Evolutionary conservation across 257 asterid species (phyloP).

Genomic region (Parsonsia alboflavescens): DNA sequence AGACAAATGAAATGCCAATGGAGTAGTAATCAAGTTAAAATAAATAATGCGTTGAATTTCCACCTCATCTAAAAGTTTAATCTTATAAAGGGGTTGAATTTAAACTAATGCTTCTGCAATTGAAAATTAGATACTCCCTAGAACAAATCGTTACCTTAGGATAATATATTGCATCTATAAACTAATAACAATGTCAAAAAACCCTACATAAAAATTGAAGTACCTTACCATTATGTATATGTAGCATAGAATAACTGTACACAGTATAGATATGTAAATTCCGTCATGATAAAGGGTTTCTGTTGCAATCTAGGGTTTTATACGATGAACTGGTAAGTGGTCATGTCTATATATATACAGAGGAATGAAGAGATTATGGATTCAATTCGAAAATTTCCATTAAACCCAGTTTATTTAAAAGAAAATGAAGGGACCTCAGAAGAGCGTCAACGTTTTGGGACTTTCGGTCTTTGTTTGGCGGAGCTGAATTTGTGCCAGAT

Average conservation of each 20-base stretch:
- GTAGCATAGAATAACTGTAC: background rate
- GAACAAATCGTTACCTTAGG: background rate
- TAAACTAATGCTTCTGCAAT: background rate
- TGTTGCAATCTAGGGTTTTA: background rate
- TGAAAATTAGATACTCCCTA: background rate
- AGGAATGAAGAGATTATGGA: background rate
- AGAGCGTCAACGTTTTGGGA: slow-evolving; percentile 68
- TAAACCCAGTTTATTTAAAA: background rate
- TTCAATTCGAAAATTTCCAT: background rate
- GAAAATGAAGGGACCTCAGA: slow-evolving; percentile 40
- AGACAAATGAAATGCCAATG: background rate
- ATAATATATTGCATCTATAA: background rate
- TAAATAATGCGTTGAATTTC: too few species aligned
- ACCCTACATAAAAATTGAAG: background rate
- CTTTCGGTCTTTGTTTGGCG: slow-evolving; percentile 39
- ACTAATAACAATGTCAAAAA: background rate
- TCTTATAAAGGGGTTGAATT: too few species aligned
- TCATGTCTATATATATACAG: background rate
- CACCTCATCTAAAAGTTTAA: too few species aligned
- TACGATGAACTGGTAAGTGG: background rate
- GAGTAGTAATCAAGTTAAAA: background rate
- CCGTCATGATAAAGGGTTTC: background rate
- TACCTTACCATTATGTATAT: too few species aligned
- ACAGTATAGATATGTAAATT: background rate
- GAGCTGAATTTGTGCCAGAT: slow-evolving; percentile 32